Evolutionary conservation across 345 rosid species (phyloP), one percentile per base, ranked within the genome.

Genomic region (Pistacia vera): DNA sequence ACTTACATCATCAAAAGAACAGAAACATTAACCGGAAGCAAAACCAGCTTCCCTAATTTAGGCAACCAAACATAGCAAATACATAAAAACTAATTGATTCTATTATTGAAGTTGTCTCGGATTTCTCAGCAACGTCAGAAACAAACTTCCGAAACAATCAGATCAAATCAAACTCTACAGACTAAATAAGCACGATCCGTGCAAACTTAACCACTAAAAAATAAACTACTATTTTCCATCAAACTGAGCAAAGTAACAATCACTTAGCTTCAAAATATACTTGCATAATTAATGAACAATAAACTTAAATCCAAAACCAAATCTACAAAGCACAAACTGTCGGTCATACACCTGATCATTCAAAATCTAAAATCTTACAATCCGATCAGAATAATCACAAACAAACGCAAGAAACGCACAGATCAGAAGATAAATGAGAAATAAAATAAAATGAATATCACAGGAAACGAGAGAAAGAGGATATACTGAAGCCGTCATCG

Each of bases 401-500:
- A 36, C 3, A 65, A 54, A 36, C 55, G n/a, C 54, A 41, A 52
- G 7, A 52, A 77, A 54, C 18, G 13, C n/a, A 67, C 20, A 69
- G 82, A 79, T 79, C 81, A 69, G 41, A 70, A 48, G 59, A 61
- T 52, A 6, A 30, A 55, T 10, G 54, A 66, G 25, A 38, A 55
- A 28, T 8, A 62, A 11, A 38, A 22, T 17, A 41, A 4, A n/a
- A 41, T 11, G 49, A 57, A 51, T n/a, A 25, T 11, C 46, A 41
- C 46, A 20, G 9, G 44, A 41, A 7, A 0, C 12, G 28, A 44
- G 25, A 33, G 41, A 59, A 41, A 66, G 38, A 56, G 30, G n/a
- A 60, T 41, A 66, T 66, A 85, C 88, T 81, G 77, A 80, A 87
- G 85, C 90, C 92, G 67, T 76, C 73, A 67, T 89, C 89, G 13